These are phyloP conservation scores for Erythrophleum fordii DNA, from an alignment of 306 rosid genomes.

Conservation along the genomic window DNA sequence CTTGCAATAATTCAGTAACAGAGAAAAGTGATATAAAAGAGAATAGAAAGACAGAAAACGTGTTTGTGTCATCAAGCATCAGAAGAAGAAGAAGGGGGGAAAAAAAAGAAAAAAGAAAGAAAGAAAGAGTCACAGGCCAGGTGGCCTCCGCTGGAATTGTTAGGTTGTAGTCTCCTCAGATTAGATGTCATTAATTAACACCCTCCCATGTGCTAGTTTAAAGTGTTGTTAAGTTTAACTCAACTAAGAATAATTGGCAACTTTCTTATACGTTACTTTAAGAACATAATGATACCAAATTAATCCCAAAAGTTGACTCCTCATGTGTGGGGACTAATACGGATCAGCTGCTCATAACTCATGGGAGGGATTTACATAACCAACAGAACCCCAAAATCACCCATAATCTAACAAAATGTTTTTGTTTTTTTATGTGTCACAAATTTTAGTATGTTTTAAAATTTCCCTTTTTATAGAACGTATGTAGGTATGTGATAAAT, in stretches of 20 bases:
- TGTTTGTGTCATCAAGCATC: constrained; percentile 27
- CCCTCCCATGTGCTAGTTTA: constrained; percentile 36
- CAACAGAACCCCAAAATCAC: background rate
- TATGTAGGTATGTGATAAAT: background rate
- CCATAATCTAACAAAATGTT: background rate
- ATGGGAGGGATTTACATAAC: background rate
- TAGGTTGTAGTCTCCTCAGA: constrained; percentile 6
- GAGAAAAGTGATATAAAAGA: constrained; percentile 3
- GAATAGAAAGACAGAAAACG: constrained; percentile 34
- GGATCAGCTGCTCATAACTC: background rate
- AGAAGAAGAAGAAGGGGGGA: constrained; percentile 3
- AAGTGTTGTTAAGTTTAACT: background rate
- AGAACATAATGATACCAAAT: constrained; percentile 13
- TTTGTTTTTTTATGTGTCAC: background rate
- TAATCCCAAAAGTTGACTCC: background rate
- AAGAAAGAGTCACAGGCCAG: background rate
- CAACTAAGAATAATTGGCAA: background rate
- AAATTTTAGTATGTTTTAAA: background rate
- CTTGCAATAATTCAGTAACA: constrained; percentile 32
- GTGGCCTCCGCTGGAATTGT: constrained; percentile 14
- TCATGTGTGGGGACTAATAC: constrained; percentile 2
- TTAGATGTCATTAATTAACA: constrained; percentile 35
- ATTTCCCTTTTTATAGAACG: background rate
- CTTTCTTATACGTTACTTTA: background rate
- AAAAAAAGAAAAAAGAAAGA: background rate